Conservation (phyloP, 768 basidiomycete genomes). For the Fistulinella prunicolor region DNA sequence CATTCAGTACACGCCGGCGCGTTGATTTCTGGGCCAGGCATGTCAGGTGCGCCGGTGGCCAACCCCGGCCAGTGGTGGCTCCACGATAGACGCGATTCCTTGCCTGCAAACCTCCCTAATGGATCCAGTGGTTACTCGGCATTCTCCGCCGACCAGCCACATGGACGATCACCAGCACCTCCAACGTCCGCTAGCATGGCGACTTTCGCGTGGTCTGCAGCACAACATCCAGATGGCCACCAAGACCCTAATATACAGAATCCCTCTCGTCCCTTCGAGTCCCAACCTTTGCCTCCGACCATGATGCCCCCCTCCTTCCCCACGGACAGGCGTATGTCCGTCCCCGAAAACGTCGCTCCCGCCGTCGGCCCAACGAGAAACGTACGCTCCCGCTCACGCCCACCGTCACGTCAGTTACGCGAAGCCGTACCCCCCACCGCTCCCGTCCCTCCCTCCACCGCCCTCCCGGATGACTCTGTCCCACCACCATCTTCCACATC, state of each 20-base stretch:
- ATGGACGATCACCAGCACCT: conserved; percentile 54
- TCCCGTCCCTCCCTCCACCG: conserved; percentile 37
- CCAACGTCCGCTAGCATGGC: conserved; percentile 60
- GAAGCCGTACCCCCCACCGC: conserved; percentile 39
- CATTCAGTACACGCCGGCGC: conserved; percentile 69
- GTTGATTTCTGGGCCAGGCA: conserved; percentile 30
- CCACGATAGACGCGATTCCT: conserved; percentile 70
- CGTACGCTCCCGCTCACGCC: conserved; percentile 66
- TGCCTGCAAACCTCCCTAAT: conserved; percentile 67
- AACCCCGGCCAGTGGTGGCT: conserved; percentile 51
- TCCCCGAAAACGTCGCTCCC: conserved; percentile 54
- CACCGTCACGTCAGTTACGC: conserved; percentile 60
- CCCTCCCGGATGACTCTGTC: conserved; percentile 41
- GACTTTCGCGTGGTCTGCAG: conserved; percentile 71
- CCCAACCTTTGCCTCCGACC: conserved; percentile 42
- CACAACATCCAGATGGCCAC: conserved; percentile 44
- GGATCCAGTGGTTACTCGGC: conserved; percentile 54
- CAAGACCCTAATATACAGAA: conserved; percentile 42
- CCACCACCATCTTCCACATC: conserved; percentile 36
- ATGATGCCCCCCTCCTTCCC: conserved; percentile 59
- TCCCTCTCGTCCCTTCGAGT: conserved; percentile 47
- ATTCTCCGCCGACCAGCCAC: conserved; percentile 62
- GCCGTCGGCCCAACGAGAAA: conserved; percentile 47
- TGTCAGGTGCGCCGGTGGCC: conserved; percentile 17
- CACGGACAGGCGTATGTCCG: conserved; percentile 75